Percentiles rank a stretch among this genome's conserved stretches.
These are phyloP conservation scores for Logfia minima DNA, from an alignment of 129 eudicot species.

Conservation along the genomic window DNA sequence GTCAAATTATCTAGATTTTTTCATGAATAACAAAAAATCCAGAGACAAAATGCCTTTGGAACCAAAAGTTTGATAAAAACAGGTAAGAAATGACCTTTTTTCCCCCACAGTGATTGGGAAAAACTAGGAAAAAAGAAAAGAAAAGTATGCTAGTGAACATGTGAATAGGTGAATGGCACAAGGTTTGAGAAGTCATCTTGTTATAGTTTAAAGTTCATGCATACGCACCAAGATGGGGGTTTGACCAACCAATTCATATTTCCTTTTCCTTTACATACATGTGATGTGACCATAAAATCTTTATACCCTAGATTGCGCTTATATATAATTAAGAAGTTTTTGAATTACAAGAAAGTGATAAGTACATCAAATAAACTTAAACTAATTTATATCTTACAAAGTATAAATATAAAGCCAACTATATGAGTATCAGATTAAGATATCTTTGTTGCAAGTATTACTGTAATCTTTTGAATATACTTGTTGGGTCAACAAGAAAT, in stretches of 20 bases:
- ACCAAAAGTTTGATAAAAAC: constrained; percentile 19
- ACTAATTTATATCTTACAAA: no score
- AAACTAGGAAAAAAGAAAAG: constrained; percentile 18
- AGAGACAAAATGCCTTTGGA: constrained; percentile 11
- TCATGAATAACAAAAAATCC: background rate
- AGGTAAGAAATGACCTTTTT: constrained; percentile 12
- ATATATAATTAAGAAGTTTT: background rate
- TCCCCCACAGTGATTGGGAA: constrained; percentile 22
- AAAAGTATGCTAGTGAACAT: constrained; percentile 30
- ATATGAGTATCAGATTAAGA: no score
- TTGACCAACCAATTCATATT: constrained; percentile 31
- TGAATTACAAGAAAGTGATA: background rate
- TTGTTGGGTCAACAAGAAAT: no score
- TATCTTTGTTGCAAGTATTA: no score
- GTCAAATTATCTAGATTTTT: no score
- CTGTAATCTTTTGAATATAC: no score
- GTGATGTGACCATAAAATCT: background rate
- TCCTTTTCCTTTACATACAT: background rate
- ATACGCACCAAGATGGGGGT: constrained; percentile 26
- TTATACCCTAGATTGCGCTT: background rate
- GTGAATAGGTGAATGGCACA: constrained; percentile 31
- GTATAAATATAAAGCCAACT: no score
- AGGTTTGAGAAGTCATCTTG: constrained; percentile 29
- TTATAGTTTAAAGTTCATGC: constrained; percentile 18
- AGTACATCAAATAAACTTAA: no score